A percentile compares a stretch with the other conserved stretches of the same genome.
Evolutionary conservation across 768 basidiomycete species (phyloP).

Genomic region (Mycena indigotica): DNA sequence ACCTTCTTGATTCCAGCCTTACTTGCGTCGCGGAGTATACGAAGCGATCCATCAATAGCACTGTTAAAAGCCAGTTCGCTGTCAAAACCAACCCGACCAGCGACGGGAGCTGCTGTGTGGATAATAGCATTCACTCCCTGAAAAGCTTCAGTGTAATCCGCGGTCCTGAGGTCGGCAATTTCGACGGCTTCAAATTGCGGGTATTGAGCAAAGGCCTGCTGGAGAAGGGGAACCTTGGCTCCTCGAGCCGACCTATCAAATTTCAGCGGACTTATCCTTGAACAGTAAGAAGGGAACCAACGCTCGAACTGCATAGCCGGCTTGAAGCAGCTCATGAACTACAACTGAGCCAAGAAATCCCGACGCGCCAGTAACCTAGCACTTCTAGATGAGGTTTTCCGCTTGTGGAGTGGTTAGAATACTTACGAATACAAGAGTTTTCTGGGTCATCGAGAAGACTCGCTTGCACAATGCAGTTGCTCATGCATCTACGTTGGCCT

Average conservation of each 20-base stretch:
- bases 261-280: neutral
- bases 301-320: conserved; percentile 20
- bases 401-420: too few species aligned
- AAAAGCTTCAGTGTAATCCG: conserved; percentile 6
- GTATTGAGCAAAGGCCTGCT: conserved; percentile 4
- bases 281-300: neutral
- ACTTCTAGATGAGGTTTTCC: too few species aligned
- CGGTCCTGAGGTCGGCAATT: conserved; percentile 12
- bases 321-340: conserved; percentile 20
- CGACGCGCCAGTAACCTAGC: conserved; percentile 9
- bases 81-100: conserved; percentile 16
- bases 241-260: conserved; percentile 5
- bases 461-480: too few species aligned
- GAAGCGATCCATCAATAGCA: conserved; percentile 30
- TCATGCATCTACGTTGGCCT: too few species aligned
- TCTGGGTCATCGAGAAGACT: too few species aligned
- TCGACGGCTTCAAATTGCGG: conserved; percentile 20
- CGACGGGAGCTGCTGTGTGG: conserved; percentile 16
- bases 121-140: conserved; percentile 13
- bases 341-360: conserved; percentile 22
- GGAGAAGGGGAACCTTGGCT: conserved; percentile 1
- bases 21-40: conserved; percentile 29
- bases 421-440: too few species aligned
- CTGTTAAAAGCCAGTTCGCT: conserved; percentile 15
- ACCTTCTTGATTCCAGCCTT: conserved; percentile 27